These are phyloP conservation scores for Eudorina sp. DNA, from an alignment of 139 green algal genomes.

Conservation along the genomic window DNA sequence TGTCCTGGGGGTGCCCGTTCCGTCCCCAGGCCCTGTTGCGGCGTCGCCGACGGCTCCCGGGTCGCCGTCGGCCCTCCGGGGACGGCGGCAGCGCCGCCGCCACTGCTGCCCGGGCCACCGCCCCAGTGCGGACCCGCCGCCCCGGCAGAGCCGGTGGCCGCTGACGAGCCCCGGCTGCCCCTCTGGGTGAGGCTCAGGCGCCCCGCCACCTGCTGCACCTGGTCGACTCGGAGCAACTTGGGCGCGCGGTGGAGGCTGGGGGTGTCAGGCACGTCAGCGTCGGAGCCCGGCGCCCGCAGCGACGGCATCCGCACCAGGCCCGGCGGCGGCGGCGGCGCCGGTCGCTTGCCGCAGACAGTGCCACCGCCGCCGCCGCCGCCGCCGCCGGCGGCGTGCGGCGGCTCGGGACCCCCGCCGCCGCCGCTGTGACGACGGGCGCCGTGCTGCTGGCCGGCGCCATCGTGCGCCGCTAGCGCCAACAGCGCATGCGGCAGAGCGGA, in stretches of 20 bases:
- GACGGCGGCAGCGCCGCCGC: background rate
- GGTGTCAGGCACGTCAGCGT: background rate
- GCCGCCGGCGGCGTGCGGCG: background rate
- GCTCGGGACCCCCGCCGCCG: background rate
- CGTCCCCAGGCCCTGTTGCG: background rate
- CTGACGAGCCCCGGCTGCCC: background rate
- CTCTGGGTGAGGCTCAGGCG: background rate
- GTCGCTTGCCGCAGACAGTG: background rate
- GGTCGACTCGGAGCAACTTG: constrained; percentile 12
- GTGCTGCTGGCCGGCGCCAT: too few relatives aligned
- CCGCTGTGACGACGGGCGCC: background rate
- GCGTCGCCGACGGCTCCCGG: too few relatives aligned
- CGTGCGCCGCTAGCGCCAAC: background rate
- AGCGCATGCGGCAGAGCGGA: background rate
- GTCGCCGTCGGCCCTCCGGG: too few relatives aligned
- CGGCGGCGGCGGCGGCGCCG: background rate
- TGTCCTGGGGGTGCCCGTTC: background rate
- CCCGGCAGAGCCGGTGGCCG: background rate
- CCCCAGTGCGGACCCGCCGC: background rate
- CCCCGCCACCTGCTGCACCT: background rate
- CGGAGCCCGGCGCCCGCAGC: background rate
- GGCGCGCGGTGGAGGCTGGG: background rate
- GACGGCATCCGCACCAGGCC: background rate
- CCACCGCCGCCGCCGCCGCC: background rate
- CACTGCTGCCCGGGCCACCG: background rate